These are phyloP conservation scores for Galerina marginata DNA, from an alignment of 768 basidiomycete species.

Conservation along the genomic window DNA sequence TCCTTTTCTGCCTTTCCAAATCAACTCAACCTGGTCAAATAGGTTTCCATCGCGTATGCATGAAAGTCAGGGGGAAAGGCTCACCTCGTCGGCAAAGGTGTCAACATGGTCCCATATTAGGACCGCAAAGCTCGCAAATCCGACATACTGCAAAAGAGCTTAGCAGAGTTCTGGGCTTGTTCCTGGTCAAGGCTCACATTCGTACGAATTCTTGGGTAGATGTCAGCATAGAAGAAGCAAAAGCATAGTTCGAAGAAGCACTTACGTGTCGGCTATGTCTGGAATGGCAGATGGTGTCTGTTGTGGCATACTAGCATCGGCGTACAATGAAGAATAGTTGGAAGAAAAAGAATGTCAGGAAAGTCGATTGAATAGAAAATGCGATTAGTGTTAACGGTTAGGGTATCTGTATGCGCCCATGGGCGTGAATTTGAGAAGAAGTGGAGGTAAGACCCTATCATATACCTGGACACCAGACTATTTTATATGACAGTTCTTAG, in stretches of 20 bases:
- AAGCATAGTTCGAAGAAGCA: neutral
- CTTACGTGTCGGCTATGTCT: constrained; percentile 25
- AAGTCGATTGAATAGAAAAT: too few relatives aligned
- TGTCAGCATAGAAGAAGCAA: neutral
- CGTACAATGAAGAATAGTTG: neutral
- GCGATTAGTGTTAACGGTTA: too few relatives aligned
- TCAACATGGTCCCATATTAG: constrained; percentile 64
- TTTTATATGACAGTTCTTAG: too few relatives aligned
- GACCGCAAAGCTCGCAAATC: constrained; percentile 53
- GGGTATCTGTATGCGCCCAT: too few relatives aligned
- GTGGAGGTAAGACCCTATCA: too few relatives aligned
- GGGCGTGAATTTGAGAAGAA: too few relatives aligned
- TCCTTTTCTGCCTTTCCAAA: constrained; percentile 57
- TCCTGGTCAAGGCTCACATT: constrained; percentile 13
- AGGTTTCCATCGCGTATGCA: neutral
- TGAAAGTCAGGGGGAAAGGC: too few relatives aligned
- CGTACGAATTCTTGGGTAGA: constrained; percentile 18
- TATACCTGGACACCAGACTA: too few relatives aligned
- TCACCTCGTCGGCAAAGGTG: constrained; percentile 53
- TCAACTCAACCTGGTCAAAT: constrained; percentile 47
- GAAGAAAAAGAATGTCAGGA: neutral
- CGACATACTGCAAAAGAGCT: constrained; percentile 47
- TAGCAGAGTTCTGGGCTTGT: neutral
- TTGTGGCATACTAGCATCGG: constrained; percentile 20
- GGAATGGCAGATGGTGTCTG: constrained; percentile 14